Conservation (phyloP, 1,284 basidiomycete species). For the Pyrrhoderma noxium region DNA sequence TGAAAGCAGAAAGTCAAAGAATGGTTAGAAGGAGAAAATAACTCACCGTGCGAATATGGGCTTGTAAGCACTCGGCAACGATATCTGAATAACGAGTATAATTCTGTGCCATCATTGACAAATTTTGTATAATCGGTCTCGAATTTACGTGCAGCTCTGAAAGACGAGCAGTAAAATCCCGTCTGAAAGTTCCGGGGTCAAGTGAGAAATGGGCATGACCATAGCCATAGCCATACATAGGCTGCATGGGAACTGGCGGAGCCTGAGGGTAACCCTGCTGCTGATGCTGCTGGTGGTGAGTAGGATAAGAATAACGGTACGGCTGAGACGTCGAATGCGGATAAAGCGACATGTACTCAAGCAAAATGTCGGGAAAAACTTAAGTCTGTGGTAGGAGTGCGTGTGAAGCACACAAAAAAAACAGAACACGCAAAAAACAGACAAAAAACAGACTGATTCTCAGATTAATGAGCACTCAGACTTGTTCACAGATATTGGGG, state of each 20-base stretch:
- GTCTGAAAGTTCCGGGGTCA: slow-evolving; percentile 73
- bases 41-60: slow-evolving; percentile 86
- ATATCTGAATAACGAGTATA: slow-evolving; percentile 69
- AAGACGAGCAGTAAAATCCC: slow-evolving; percentile 73
- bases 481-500: too few relatives aligned
- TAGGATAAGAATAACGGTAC: slow-evolving; percentile 9
- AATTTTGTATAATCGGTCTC: slow-evolving; percentile 87
- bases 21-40: slow-evolving; percentile 15
- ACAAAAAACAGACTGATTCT: too few relatives aligned
- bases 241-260: slow-evolving; percentile 36
- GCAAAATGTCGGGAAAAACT: too few relatives aligned
- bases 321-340: slow-evolving; percentile 10
- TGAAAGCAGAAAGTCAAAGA: background rate
- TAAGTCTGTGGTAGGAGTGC: too few relatives aligned
- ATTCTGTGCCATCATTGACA: slow-evolving; percentile 93
- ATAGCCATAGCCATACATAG: slow-evolving; percentile 25
- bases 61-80: slow-evolving; percentile 83
- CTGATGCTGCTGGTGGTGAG: slow-evolving; percentile 14
- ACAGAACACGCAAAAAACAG: too few relatives aligned
- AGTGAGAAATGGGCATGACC: slow-evolving; percentile 36
- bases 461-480: too few relatives aligned
- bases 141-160: slow-evolving; percentile 90
- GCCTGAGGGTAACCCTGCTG: slow-evolving; percentile 33
- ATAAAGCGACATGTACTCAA: slow-evolving; percentile 15
- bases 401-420: too few relatives aligned